Evolutionary conservation across 2,329 filamentous ascomycete species (phyloP).

Genomic region (Sporothrix schenckii): DNA sequence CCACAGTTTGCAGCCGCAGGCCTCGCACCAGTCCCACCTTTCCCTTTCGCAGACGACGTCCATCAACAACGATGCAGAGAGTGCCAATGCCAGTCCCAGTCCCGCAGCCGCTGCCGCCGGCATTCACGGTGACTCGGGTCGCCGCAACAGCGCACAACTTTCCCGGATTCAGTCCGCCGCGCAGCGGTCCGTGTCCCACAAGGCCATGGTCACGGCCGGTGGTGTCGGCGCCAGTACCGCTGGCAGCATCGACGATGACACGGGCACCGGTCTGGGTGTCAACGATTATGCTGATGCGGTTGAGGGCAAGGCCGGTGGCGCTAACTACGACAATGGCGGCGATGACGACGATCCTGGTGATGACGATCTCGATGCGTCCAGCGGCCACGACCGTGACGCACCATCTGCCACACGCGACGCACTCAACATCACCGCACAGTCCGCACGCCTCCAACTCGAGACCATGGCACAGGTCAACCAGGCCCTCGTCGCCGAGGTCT

Average conservation of each 20-base stretch:
- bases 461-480: constrained; percentile 82
- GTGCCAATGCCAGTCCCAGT: constrained; percentile 57
- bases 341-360: constrained; percentile 61
- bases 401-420: constrained; percentile 83
- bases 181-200: constrained; percentile 39
- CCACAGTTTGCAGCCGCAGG: constrained; percentile 44
- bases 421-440: constrained; percentile 95
- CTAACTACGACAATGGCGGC: constrained; percentile 32
- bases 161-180: constrained; percentile 47
- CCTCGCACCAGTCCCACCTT: constrained; percentile 36
- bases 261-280: constrained; percentile 39
- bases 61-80: constrained; percentile 51
- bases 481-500: constrained; percentile 74
- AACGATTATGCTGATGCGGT: constrained; percentile 37
- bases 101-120: constrained; percentile 48
- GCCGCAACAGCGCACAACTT: constrained; percentile 52
- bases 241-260: constrained; percentile 54
- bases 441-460: constrained; percentile 88
- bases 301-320: not conserved
- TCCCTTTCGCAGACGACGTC: constrained; percentile 49
- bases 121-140: not conserved
- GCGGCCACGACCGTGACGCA: constrained; percentile 65
- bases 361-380: constrained; percentile 79
- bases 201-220: constrained; percentile 42
- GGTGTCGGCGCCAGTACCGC: constrained; percentile 50